Conservation (phyloP, 176 grass and related monocot genomes). For the Thinopyrum elongatum region DNA sequence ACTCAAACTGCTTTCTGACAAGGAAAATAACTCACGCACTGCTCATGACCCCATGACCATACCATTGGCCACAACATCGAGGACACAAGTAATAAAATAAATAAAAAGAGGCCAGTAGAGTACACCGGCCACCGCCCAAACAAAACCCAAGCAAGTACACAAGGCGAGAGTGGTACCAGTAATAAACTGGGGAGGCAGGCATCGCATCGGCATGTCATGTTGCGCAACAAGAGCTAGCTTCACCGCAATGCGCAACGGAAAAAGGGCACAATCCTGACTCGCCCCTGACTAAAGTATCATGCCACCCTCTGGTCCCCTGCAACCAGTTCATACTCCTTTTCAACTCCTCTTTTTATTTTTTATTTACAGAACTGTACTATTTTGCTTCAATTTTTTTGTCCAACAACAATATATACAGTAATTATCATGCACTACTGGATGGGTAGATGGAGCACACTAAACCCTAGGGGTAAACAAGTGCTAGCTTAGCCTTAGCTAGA, state of each 20-base stretch:
- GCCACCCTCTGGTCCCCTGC: conserved; percentile 25
- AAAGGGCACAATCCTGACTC: conserved; percentile 35
- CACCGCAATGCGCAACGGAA: conserved; percentile 2
- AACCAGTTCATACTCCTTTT: neutral
- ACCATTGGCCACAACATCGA: neutral
- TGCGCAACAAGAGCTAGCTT: too few species aligned
- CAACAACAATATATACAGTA: neutral
- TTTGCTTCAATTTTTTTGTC: neutral
- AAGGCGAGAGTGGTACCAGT: neutral
- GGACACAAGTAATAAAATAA: neutral
- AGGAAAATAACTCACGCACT: conserved; percentile 23
- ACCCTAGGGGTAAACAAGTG: conserved; percentile 35
- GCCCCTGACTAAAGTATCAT: conserved; percentile 41
- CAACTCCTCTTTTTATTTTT: neutral
- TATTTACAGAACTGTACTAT: neutral
- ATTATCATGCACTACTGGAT: neutral
- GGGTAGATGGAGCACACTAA: conserved; percentile 36
- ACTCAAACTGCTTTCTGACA: conserved; percentile 38
- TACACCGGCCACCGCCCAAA: too few species aligned
- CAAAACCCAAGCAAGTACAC: neutral
- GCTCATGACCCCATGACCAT: conserved; percentile 24
- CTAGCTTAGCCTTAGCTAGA: neutral
- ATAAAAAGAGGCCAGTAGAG: too few species aligned
- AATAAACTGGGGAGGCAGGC: too few species aligned
- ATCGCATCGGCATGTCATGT: too few species aligned